Base-by-base conservation (phyloP, 139 green algal genomes). In the Zygnema circumcarinatum region DNA sequence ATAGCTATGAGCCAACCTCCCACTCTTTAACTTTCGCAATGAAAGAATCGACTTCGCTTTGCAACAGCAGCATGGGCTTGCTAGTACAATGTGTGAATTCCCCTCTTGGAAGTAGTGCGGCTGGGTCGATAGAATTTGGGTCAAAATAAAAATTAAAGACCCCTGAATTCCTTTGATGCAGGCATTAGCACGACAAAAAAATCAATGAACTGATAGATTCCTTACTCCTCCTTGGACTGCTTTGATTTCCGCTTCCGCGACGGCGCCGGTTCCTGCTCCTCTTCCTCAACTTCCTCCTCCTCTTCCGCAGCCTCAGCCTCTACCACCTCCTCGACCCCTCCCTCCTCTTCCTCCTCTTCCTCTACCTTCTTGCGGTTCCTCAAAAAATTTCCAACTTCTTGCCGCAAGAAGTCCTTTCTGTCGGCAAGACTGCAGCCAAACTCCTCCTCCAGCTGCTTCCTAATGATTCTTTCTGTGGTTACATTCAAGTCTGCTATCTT, bases 391-490 rank as follows among this genome's bases (percentile, higher is more conserved):
- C 53, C 75, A 11, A 85, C 81, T 92, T 94, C 87, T 29, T 83
- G 32, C 7, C 90, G 72, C 35, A 94, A 93, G 32, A 96, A 74
- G 1, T 84, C 69, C 84, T 96, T 96, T 62, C 88, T 91, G 25
- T 89, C 85, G 0, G 75, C 35, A 67, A 96, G 72, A 1, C 94
- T 92, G 7, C 78, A 76, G 0, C 88, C 89, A 75, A 95, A 90
- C 85, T 95, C 73, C 29, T 90, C 85, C 78, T 96, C 94, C 7
- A 96, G 84, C 79, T 92, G 79, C 87, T 94, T 94, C 0, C 94
- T 84, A 47, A 96, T 79, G 84, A 93, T 94, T 86, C 93, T 94
- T 74, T 95, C 93, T 87, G 93, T 95, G 0, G 87, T 92, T 1
- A 87, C 92, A 20, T 90, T 67, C 36, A 95, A 76, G 81, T 95